Conservation (phyloP, 805 yeast genomes). For the Candida yuanshanica region DNA sequence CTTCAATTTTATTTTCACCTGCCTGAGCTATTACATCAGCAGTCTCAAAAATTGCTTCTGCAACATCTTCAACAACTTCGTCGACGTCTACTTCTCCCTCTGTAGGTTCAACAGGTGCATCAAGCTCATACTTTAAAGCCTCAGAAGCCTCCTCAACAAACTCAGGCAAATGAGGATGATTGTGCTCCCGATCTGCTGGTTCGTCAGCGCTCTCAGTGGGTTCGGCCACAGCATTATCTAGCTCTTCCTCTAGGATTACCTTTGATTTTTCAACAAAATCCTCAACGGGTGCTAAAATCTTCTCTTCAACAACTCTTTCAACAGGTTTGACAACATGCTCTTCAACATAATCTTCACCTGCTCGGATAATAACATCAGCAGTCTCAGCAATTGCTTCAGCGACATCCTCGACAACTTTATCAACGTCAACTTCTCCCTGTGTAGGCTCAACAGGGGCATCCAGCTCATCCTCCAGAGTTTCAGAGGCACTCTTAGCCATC, state of each 20-base stretch:
- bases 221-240: constrained; percentile 1
- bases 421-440: background rate
- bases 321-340: constrained; percentile 1
- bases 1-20: constrained; percentile 1
- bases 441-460: background rate
- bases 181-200: too few species aligned
- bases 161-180: background rate
- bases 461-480: background rate
- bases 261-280: constrained; percentile 6
- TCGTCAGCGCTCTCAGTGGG: too few species aligned
- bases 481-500: background rate
- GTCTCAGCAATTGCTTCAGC: background rate
- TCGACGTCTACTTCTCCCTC: background rate
- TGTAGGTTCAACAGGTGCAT: background rate
- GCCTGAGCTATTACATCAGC: background rate
- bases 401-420: background rate
- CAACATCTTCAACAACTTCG: background rate
- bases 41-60: background rate
- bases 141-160: background rate
- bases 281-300: background rate
- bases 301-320: constrained; percentile 1
- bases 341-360: constrained; percentile 1
- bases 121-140: background rate
- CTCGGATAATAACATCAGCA: background rate
- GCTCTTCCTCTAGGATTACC: background rate